Evolutionary conservation across 495 filamentous ascomycete genomes (phyloP).

Genomic region (Letharia columbiana): DNA sequence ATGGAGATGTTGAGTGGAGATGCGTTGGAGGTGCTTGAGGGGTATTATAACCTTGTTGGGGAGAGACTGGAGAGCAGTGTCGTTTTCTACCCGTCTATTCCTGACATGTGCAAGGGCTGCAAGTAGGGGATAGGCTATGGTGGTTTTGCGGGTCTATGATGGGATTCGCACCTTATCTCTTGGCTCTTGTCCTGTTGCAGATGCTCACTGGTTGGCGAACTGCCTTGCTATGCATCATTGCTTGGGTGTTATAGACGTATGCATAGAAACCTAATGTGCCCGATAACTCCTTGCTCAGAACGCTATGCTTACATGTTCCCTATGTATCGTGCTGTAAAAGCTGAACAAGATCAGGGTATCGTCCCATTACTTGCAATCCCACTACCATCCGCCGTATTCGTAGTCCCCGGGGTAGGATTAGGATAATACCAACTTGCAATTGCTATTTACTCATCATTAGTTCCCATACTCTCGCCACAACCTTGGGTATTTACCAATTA

Average conservation of each 20-base stretch:
- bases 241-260: not conserved
- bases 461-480: not conserved
- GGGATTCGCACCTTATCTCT: not conserved
- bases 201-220: not conserved
- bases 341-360: not conserved
- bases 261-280: not conserved
- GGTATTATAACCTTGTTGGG: not conserved
- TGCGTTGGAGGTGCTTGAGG: not conserved
- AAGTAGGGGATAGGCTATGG: not conserved
- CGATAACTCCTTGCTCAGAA: not conserved
- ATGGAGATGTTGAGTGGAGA: constrained; percentile 2
- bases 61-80: not conserved
- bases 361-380: not conserved
- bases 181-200: not conserved
- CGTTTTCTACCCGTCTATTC: not conserved
- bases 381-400: constrained; percentile 4
- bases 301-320: not conserved
- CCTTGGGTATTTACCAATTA: constrained; percentile 37
- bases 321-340: not conserved
- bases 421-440: constrained; percentile 23
- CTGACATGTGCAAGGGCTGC: constrained; percentile 1
- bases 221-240: not conserved
- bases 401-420: not conserved
- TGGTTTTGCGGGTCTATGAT: not conserved
- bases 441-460: constrained; percentile 6